Evolutionary conservation across 164 flowering plant species (phyloP), one percentile per base, ranked within the genome.

Genomic region (Dillenia turbinata): DNA sequence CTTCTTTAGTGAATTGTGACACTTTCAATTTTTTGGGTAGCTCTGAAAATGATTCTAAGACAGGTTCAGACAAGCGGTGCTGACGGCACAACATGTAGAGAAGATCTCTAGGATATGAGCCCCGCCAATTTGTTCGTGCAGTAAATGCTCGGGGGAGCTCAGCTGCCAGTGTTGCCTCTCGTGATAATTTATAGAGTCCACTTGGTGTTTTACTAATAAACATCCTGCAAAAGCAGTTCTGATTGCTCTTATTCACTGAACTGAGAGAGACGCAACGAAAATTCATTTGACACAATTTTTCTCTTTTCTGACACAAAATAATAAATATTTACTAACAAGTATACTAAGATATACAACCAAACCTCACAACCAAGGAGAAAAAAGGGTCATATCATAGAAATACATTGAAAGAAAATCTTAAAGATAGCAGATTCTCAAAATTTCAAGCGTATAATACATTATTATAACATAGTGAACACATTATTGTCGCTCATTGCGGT

Each of bases 91-190:
- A 85, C 52, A 76, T 62, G 73, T 66, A 78, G 22, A 95, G 89
- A 44, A 95, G 81, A 22, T 95, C 97, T 74, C 84, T 83, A 1
- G 99, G 99, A 5, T 71, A 72, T 26, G 85, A 72, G 57, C 99
- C 99, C 69, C 89, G 85, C 99, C 99, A 94, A 66, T 91, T 88
- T 66, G 85, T 56, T 60, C 75, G 84, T n/a, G 92, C 69, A n/a
- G 90, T 81, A 63, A 78, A 94, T 43, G 75, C 67, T 45, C 47
- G 15, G 52, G 99, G 99, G 71, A 94, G 78, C 64, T 92, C 87
- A 11, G 96, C 92, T 52, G 76, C 71, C 64, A 92, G 79, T 62
- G 84, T 60, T 66, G 97, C 89, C 44, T 85, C 89, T 71, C 99
- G 80, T 13, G 97, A 88, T 67, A 92, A 66, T 81, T 92, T 92